Base-by-base conservation (phyloP, 176 grass and related monocot genomes). In the Carex myosuroides region DNA sequence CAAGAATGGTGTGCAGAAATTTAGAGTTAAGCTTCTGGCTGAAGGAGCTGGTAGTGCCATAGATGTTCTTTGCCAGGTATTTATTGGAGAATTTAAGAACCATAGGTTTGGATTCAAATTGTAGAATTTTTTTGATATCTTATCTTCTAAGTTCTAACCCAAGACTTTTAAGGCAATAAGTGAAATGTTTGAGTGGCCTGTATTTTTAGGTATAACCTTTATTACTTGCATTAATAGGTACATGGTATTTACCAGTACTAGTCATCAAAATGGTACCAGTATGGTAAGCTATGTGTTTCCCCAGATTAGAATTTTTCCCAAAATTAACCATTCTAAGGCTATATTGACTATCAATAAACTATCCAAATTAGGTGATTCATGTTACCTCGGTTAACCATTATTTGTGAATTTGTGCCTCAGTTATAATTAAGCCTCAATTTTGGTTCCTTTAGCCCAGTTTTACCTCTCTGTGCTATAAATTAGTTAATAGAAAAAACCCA, bases 1-100 rank as follows among this genome's bases (percentile, higher is more conserved):
- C 9, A 89, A 89, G 75, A 83, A 86, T 61, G 96, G 93, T 16
- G 90, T 94, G 52, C 93, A 95, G 85, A 99, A 99, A 64, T 99
- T 93, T 88, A 87, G 96, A 30, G 96, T 99, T 83, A 99, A 95
- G 71, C 54, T 99, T 73, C 81, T 99, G 80, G 83, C 96, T 11
- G 96, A 99, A 87, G 93, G 91, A 2, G 86, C 87, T 26, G 96
- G 93, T 80, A 93, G 58, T 80, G 64, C 86, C 55, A 94, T 88
- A 61, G 96, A 99, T 80, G 96, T 95, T 80, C 93, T 99, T 85
- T 99, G 96, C 50, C 96, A 95, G 96, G 93, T 99, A 86, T 21
- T 33, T 41, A 13, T 56, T 46, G 1, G 48, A 71, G 41, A 72
- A 64, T 14, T 80, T 29, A 83, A 54, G 21, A 77, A 32, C 22